Conservation (phyloP, 768 basidiomycete species). For the Hortiboletus flavorubellus region DNA sequence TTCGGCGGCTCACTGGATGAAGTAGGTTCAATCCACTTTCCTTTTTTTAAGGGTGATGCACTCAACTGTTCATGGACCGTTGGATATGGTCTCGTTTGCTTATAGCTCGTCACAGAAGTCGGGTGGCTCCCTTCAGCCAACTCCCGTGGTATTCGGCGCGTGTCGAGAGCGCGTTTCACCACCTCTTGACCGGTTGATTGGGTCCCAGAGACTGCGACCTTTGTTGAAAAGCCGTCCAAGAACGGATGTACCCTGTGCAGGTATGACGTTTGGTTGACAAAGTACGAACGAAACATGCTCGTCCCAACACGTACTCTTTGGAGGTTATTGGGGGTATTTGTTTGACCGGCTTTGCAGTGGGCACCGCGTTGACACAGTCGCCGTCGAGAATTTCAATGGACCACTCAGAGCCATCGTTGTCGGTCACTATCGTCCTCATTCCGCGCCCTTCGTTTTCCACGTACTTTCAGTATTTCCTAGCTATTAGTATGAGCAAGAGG, state of each 20-base stretch:
- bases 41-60: not conserved
- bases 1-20: constrained; percentile 1
- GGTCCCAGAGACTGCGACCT: not conserved
- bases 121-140: not conserved
- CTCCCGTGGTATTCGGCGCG: not conserved
- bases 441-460: not conserved
- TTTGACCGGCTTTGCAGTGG: constrained; percentile 19
- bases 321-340: constrained; percentile 7
- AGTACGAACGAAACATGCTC: constrained; percentile 10
- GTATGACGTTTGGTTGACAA: constrained; percentile 4
- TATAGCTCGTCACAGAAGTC: not conserved
- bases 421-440: not conserved
- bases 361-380: constrained; percentile 3
- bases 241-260: constrained; percentile 19
- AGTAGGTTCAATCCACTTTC: not conserved
- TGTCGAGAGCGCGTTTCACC: not conserved
- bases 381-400: constrained; percentile 33
- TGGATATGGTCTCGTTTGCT: not conserved
- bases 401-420: constrained; percentile 26
- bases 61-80: constrained; percentile 12
- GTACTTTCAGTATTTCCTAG: no score
- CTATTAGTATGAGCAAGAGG: no score
- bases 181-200: not conserved
- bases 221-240: constrained; percentile 14
- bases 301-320: constrained; percentile 16